Evolutionary conservation across 176 grass and related monocot genomes (phyloP), one percentile per base, ranked within the genome.

Genomic region (Hordeum marinum): DNA sequence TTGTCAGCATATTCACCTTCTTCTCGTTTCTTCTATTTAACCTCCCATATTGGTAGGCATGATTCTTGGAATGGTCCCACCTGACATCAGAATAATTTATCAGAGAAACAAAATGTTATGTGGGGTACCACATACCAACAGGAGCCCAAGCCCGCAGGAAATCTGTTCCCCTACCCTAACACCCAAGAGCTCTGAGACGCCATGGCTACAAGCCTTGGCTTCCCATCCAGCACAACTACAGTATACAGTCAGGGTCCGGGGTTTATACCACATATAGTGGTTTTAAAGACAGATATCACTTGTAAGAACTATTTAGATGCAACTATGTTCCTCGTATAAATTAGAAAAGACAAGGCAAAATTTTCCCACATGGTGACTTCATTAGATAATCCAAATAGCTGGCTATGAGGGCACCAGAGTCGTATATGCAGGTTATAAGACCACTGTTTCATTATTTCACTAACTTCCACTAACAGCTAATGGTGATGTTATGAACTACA

Each of bases 11-110:
- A 72, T 12, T 65, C 72, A 92, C 91, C 91, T 78, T 87, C 42
- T 78, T 63, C 43, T 72, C 3, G 2, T 73, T 29, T 72, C 52
- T 43, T 73, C 40, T 58, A 60, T 83, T 83, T 60, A 59, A 23
- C 55, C 37, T 71, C 35, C 8, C 4, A 2, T 21, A 32, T 31
- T 83, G 24, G 26, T 26, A 43, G 18, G 3, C 12, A 2, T 61
- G 50, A n/a, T 73, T 52, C 23, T 87, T 78, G 25, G 58, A 66
- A 59, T 1, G 9, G 11, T 65, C 41, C 27, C 54, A 26, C 84
- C 91, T 92, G 81, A 92, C 29, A 68, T 73, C 34, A 86, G 10
- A 83, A 50, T 58, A 11, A 40, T 85, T 75, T 46, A 61, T 83
- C 10, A 86, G 36, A 79, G 11, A 65, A 87, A 66, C 25, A 31